Conservation (phyloP, 169 alveolate species). For the Cyclospora cayetanensis region DNA sequence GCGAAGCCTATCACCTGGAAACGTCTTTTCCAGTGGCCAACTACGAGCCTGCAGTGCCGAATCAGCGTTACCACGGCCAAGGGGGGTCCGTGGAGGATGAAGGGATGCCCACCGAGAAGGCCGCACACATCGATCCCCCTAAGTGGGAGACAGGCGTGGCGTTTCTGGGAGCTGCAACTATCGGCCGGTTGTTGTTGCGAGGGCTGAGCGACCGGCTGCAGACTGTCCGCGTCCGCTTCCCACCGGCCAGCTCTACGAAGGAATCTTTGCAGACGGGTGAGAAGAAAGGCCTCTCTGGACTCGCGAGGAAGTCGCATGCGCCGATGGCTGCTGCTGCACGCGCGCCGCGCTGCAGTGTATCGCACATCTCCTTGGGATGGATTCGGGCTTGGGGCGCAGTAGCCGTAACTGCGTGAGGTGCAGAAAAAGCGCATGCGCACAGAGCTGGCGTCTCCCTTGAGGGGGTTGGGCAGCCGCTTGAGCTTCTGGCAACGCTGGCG, state of each 20-base stretch:
- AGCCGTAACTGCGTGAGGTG: too few species aligned
- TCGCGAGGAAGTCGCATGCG: too few species aligned
- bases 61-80: slow-evolving; percentile 12
- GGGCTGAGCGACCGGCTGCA: slow-evolving; percentile 70
- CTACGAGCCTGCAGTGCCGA: slow-evolving; percentile 41
- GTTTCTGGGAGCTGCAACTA: slow-evolving; percentile 48
- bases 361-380: too few species aligned
- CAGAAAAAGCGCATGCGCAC: too few species aligned
- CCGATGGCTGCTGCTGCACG: too few species aligned
- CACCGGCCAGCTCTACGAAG: neutral
- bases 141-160: slow-evolving; percentile 51
- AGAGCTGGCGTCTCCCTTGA: too few species aligned
- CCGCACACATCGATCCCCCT: slow-evolving; percentile 58
- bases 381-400: too few species aligned
- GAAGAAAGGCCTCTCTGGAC: too few species aligned
- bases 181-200: slow-evolving; percentile 36
- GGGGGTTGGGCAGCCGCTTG: too few species aligned
- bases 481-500: too few species aligned
- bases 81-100: neutral
- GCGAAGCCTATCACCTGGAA: slow-evolving; percentile 33
- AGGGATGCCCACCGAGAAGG: neutral
- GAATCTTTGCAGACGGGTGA: neutral
- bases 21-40: slow-evolving; percentile 47
- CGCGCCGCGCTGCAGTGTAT: too few species aligned
- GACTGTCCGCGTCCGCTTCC: slow-evolving; percentile 54